Base-by-base conservation (phyloP, 176 grass and related monocot genomes). In the Musa itinerans region DNA sequence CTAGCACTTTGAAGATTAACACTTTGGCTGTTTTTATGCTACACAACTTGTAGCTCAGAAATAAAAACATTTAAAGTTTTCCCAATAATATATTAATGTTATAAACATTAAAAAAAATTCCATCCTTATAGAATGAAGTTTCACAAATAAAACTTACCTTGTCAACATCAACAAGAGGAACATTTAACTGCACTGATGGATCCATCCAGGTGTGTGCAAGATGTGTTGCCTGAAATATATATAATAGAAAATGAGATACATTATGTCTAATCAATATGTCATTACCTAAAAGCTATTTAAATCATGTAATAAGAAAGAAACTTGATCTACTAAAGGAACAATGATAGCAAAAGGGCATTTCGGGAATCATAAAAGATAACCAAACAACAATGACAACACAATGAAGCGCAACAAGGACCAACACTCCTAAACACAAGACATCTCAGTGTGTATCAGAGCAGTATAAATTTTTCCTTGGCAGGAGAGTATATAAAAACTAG, bases 161-260 rank as follows among this genome's bases (percentile, higher is more conserved):
- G 74, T 99, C 95, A 73, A 94, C 95, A 56, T 99, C 95, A 81
- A 99, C 80, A 57, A 86, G 95, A 84, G 95, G 88, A 82, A 99
- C 88, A 84, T 83, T 89, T 70, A 87, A 84, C 52, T 82, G 79
- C 66, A 84, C 81, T 50, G 71, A 73, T 75, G 76, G 72, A 84
- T 78, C 70, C 83, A 86, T 79, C 73, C 56, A 74, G 68, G 87
- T 75, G 52, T 15, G 58, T 19, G 72, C 72, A 50, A 51, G 67
- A 24, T 61, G 71, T n/a, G 66, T 80, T 78, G 21, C 86, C 90
- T 94, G 79, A 83, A 74, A 79, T 43, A 83, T 59, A 78, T 72
- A 75, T 59, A 19, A 65, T 51, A 81, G 55, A 8, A 50, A 70
- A 27, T 29, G 14, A 74, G 49, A 74, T 49, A 56, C 4, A 9